A percentile compares a stretch with the other conserved stretches of the same genome.
Evolutionary conservation across 2,329 filamentous ascomycete species (phyloP).

Genomic region (Trichoderma asperellum): DNA sequence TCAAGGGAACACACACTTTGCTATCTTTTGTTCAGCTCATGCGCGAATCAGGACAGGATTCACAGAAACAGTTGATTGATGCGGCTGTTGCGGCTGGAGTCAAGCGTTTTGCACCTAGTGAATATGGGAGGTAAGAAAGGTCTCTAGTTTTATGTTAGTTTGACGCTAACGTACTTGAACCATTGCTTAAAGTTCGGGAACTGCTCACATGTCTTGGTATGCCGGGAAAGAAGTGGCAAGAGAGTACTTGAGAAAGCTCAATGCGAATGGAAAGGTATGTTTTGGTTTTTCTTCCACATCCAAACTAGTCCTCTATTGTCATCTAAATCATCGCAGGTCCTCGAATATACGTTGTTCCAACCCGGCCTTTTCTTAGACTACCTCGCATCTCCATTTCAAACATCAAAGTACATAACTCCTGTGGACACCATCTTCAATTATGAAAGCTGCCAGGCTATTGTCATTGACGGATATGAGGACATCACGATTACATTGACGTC

Average conservation of each 20-base stretch:
- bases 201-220: slow-evolving; percentile 51
- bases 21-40: slow-evolving; percentile 54
- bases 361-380: slow-evolving; percentile 59
- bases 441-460: slow-evolving; percentile 45
- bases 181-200: slow-evolving; percentile 30
- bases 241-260: slow-evolving; percentile 55
- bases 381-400: slow-evolving; percentile 52
- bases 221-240: slow-evolving; percentile 54
- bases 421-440: slow-evolving; percentile 46
- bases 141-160: slow-evolving; percentile 10
- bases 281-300: background rate
- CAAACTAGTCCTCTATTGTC: background rate
- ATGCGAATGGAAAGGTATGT: slow-evolving; percentile 34
- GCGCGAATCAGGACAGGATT: slow-evolving; percentile 39
- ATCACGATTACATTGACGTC: slow-evolving; percentile 45
- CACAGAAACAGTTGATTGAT: slow-evolving; percentile 53
- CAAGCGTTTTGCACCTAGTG: slow-evolving; percentile 63
- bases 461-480: slow-evolving; percentile 48
- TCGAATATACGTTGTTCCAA: slow-evolving; percentile 61
- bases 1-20: slow-evolving; percentile 56
- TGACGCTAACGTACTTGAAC: slow-evolving; percentile 21
- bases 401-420: slow-evolving; percentile 48
- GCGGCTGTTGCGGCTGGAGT: slow-evolving; percentile 62
- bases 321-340: slow-evolving; percentile 37
- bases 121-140: slow-evolving; percentile 52